phyloP scores from a whole-genome alignment of 2,329 filamentous ascomycete genomes.

The Beauveria rudraprayagi region DNA sequence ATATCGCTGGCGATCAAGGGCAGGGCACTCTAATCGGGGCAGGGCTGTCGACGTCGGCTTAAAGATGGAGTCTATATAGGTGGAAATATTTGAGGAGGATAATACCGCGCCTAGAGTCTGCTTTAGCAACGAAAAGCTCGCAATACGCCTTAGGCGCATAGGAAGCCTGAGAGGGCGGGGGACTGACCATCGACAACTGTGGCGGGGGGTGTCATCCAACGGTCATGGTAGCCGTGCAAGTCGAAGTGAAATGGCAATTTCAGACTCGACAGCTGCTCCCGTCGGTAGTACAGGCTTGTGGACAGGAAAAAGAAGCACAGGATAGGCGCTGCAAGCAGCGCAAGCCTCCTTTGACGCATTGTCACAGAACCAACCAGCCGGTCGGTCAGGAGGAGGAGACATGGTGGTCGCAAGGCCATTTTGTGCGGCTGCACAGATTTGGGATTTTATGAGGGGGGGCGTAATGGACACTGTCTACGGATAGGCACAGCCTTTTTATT shows the following conservation, averaged over 20 bases:
- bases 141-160: not conserved
- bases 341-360: not conserved
- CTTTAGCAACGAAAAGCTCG: not conserved
- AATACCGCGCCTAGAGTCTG: constrained; percentile 9
- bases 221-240: not conserved
- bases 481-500: not conserved
- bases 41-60: constrained; percentile 17
- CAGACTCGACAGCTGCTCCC: not conserved
- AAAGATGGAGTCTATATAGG: constrained; percentile 24
- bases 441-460: not conserved
- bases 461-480: not conserved
- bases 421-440: not conserved
- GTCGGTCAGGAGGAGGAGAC: not conserved
- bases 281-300: not conserved
- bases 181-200: not conserved
- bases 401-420: not conserved
- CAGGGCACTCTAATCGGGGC: constrained; percentile 23
- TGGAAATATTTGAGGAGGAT: constrained; percentile 14
- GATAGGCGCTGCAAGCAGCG: not conserved
- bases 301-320: not conserved
- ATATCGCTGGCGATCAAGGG: constrained; percentile 16
- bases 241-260: not conserved
- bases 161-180: not conserved
- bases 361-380: not conserved
- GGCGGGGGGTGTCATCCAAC: not conserved